Percentiles rank a stretch among this genome's conserved stretches.
These are phyloP conservation scores for Kockovaella imperatae DNA, from an alignment of 768 basidiomycete genomes.

Conservation along the genomic window DNA sequence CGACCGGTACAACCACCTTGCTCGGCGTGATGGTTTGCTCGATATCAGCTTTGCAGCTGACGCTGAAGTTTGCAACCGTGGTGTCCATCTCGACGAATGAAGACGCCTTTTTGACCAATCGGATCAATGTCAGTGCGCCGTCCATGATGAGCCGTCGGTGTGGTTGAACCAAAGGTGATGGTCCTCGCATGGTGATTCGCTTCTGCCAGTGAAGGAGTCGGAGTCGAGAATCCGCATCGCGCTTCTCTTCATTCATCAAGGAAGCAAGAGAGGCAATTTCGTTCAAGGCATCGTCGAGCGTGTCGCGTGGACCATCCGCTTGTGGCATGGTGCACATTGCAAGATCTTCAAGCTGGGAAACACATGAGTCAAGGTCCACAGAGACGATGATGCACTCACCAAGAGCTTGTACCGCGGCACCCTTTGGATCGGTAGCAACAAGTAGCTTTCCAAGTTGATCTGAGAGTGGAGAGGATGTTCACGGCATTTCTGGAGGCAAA, in stretches of 20 bases:
- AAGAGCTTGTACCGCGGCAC: slow-evolving; percentile 94
- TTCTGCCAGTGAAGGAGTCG: slow-evolving; percentile 67
- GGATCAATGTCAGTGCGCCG: slow-evolving; percentile 70
- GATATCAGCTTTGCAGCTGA: slow-evolving; percentile 12
- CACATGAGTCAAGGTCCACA: no score
- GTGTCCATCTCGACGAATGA: slow-evolving; percentile 64
- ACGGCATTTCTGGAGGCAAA: slow-evolving; percentile 57
- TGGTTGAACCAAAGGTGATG: slow-evolving; percentile 95
- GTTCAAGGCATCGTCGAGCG: slow-evolving; percentile 71
- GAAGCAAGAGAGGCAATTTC: slow-evolving; percentile 84
- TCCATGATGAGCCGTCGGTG: slow-evolving; percentile 94
- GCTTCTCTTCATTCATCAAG: slow-evolving; percentile 97
- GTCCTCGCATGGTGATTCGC: slow-evolving; percentile 82
- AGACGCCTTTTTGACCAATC: slow-evolving; percentile 80
- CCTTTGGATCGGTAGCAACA: slow-evolving; percentile 89
- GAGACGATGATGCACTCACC: no score
- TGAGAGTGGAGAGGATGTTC: slow-evolving; percentile 85
- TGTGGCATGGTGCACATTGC: slow-evolving; percentile 74
- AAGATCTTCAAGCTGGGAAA: slow-evolving; percentile 84
- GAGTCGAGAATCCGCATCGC: slow-evolving; percentile 83
- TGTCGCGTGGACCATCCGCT: slow-evolving; percentile 63
- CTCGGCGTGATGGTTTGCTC: slow-evolving; percentile 46
- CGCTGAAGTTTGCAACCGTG: neutral
- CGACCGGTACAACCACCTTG: slow-evolving; percentile 74
- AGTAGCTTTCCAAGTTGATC: slow-evolving; percentile 84